Evolutionary conservation across 257 asterid species (phyloP).

Genomic region (Cynanchum wilfordii): DNA sequence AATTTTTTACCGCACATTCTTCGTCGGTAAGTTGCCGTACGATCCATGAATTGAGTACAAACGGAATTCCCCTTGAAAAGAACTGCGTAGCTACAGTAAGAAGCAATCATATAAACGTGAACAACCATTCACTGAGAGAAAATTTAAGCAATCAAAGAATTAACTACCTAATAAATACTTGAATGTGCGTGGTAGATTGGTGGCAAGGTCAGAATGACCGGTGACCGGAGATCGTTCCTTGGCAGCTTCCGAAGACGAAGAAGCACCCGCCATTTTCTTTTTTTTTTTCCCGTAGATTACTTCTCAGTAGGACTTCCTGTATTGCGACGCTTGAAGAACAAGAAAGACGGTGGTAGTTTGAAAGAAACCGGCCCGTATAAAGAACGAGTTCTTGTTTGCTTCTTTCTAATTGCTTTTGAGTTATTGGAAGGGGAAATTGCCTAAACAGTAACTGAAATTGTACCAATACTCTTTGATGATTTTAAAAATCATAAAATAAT

Average conservation of each 20-base stretch:
- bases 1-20: conserved; percentile 69
- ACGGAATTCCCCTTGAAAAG: conserved; percentile 87
- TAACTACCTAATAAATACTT: conserved; percentile 64
- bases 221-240: conserved; percentile 2
- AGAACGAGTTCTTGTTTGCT: no score
- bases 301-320: no score
- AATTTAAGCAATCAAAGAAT: conserved; percentile 2
- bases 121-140: not conserved
- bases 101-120: not conserved
- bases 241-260: conserved; percentile 6
- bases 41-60: conserved; percentile 89
- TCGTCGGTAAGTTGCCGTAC: conserved; percentile 73
- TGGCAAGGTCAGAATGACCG: conserved; percentile 31
- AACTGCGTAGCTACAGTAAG: conserved; percentile 72
- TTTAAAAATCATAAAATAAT: no score
- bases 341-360: no score
- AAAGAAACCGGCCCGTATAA: no score
- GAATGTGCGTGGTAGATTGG: conserved; percentile 69
- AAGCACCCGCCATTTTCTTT: conserved; percentile 7
- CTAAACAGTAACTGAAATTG: no score
- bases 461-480: no score
- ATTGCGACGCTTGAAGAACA: no score
- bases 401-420: no score
- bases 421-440: no score
- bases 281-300: not conserved